Evolutionary conservation across 106 monocot species (phyloP).

Genomic region (Allium fistulosum): DNA sequence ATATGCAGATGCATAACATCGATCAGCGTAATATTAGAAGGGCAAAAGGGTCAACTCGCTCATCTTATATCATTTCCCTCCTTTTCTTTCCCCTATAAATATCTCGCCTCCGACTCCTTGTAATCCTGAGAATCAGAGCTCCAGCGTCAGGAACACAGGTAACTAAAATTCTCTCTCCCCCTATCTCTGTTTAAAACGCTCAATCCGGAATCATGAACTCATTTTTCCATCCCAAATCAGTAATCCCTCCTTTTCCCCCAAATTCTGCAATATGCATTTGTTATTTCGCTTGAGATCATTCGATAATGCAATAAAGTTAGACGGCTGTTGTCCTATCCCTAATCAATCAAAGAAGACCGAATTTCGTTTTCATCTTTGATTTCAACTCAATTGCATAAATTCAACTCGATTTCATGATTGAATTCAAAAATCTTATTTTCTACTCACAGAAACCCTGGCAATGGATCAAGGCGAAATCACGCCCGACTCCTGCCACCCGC

Average conservation of each 20-base stretch:
- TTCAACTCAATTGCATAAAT: not conserved
- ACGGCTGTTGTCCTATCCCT: not conserved
- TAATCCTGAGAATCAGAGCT: not conserved
- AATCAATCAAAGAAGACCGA: not conserved
- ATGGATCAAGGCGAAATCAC: conserved; percentile 6
- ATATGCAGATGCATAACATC: too few species aligned
- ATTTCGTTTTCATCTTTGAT: not conserved
- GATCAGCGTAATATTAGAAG: too few species aligned
- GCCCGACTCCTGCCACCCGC: conserved; percentile 1
- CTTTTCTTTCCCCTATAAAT: conserved; percentile 6
- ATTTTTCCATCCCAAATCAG: too few species aligned
- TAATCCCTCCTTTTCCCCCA: not conserved
- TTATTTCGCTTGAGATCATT: not conserved
- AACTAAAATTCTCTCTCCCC: not conserved
- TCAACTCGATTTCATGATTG: not conserved
- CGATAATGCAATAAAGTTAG: not conserved
- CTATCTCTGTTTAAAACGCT: not conserved
- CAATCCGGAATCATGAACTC: not conserved
- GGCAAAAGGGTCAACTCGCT: not conserved
- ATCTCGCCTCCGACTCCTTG: not conserved
- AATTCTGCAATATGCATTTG: not conserved
- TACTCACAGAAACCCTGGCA: not conserved
- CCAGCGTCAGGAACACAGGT: not conserved
- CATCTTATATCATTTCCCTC: not conserved
- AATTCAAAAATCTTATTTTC: not conserved